Base-by-base conservation (phyloP, 148 eudicot species). In the Rhododendron griersonianum region DNA sequence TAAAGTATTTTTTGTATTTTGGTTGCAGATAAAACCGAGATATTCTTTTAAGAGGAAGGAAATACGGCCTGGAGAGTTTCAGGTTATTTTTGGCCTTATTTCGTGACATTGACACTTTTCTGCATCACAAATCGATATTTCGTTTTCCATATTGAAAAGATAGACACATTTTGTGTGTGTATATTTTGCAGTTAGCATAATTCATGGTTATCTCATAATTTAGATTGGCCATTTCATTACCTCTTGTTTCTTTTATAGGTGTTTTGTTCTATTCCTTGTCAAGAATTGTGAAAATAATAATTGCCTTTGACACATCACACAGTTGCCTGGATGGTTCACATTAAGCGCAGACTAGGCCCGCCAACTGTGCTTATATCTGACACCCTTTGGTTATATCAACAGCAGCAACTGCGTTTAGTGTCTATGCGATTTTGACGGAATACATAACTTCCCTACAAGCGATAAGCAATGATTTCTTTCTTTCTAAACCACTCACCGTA, bases 1-100 rank as follows among this genome's bases (percentile, higher is more conserved):
- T 51, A 59, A 82, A 65, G 15, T 86, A 13, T 77, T 21, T 39
- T 85, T 19, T 53, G 8, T 85, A 13, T 33, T 81, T 53, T 74
- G 86, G 57, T 87, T 78, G 86, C 95, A 97, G 99, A 92, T 97
- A 82, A 97, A 89, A 90, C 98, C 99, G 28, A 94, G 99, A 87
- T 97, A 97, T 89, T 92, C 98, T 78, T 97, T 97, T 81, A 97
- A 93, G 90, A 89, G 99, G 84, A 95, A 97, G 95, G 99, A 97
- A 91, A 90, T 94, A 73, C 92, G 98, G 18, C 92, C 95, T 18
- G 99, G 99, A 78, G 98, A 95, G 90, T 95, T 97, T 90, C 99
- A 97, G 99, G 99, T 97, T 53, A 78, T 78, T 79, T 83, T 23
- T 83, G 84, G 77, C 75, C 51, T 87, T 55, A 50, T 25, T 11